Evolutionary conservation across 805 yeast genomes (phyloP), one percentile per base, ranked within the genome.

Genomic region (Schwanniomyces polymorphus): DNA sequence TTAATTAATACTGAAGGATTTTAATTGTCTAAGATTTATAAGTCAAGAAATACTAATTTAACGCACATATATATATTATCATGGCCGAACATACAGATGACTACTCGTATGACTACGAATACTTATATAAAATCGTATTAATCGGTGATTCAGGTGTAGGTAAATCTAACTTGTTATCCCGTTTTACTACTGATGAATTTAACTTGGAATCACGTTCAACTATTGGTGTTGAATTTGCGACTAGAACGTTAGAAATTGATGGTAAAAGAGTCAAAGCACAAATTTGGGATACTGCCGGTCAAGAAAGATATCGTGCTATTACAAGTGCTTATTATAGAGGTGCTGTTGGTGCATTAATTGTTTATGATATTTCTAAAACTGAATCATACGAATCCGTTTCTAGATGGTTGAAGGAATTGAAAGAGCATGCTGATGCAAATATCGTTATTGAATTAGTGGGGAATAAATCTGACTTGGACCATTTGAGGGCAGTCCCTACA

Each of bases 231-330:
- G 99, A 94, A 70, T 92, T 92, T 74, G 98, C 98, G 38, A 94
- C 98, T 18, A 81, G 97, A 67, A 91, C 97, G 2, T 84, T 94
- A 47, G 92, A 87, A 59, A 84, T 88, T 52, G 92, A 87, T 55
- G 91, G 90, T 38, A 87, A 86, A 61, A 74, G 89, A 64, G 86
- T 88, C 57, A 89, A 88, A 67, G 92, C 95, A 4, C 96, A 90
- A 70, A 86, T 91, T 57, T 92, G 99, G 99, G 99, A 92, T 70
- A 92, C 99, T 31, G 99, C 99, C 2, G 99, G 99, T 51, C 99
- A 92, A 75, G 99, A 92, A 70, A 84, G 99, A 68, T 92, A 94
- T 76, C 83, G 99, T 60, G 98, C 99, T 39, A 92, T 92, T 67
- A 94, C 99, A 27, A 85, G 94, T 47, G 98, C 98, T 5, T 92